Conservation (phyloP, 768 basidiomycete genomes). For the Galerina sulciceps region DNA sequence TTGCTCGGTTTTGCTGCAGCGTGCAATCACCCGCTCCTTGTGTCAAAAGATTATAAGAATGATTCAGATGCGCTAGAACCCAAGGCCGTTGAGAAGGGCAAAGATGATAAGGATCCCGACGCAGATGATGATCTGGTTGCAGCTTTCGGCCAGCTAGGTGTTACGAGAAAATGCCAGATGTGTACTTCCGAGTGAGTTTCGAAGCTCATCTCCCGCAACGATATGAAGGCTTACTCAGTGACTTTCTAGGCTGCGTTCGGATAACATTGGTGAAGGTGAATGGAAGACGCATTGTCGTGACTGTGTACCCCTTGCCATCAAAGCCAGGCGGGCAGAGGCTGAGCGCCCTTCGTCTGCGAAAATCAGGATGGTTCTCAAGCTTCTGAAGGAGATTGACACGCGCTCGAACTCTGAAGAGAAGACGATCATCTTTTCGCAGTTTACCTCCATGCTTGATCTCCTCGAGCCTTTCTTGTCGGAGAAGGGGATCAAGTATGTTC, state of each 20-base stretch:
- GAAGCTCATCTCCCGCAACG: neutral
- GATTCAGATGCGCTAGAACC: slow-evolving; percentile 82
- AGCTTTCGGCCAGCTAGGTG: slow-evolving; percentile 71
- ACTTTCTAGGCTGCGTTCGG: slow-evolving; percentile 37
- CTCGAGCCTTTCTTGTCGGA: slow-evolving; percentile 83
- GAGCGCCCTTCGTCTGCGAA: slow-evolving; percentile 83
- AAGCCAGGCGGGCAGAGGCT: slow-evolving; percentile 48
- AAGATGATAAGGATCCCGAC: slow-evolving; percentile 58
- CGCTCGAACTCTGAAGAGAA: slow-evolving; percentile 72
- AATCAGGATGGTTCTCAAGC: slow-evolving; percentile 78
- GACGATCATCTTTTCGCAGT: slow-evolving; percentile 96
- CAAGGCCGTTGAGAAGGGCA: slow-evolving; percentile 50
- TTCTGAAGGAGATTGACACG: slow-evolving; percentile 68
- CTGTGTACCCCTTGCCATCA: slow-evolving; percentile 58
- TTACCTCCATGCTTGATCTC: slow-evolving; percentile 86
- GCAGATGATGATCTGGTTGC: slow-evolving; percentile 73
- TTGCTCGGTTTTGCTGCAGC: slow-evolving; percentile 46
- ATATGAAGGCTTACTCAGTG: neutral
- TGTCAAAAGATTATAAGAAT: slow-evolving; percentile 73
- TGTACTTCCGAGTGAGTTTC: slow-evolving; percentile 70
- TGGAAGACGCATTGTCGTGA: slow-evolving; percentile 57
- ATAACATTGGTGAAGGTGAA: slow-evolving; percentile 41
- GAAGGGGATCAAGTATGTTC: slow-evolving; percentile 70
- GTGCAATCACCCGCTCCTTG: slow-evolving; percentile 87
- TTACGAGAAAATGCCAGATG: slow-evolving; percentile 76